phyloP scores from a whole-genome alignment of 495 filamentous ascomycete species.

The Delitschia confertaspora region DNA sequence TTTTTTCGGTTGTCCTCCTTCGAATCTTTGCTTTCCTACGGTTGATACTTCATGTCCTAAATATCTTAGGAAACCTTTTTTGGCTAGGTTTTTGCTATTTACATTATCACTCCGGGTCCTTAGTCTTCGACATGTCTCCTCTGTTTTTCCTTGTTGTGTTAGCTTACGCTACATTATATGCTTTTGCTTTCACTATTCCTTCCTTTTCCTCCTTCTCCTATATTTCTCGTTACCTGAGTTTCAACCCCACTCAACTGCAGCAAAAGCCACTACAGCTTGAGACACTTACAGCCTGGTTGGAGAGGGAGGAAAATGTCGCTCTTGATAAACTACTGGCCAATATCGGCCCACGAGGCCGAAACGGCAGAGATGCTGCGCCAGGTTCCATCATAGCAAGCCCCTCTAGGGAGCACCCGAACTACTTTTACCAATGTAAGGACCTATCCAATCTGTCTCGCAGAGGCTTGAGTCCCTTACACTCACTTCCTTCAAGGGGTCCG shows the following conservation, averaged over 20 bases:
- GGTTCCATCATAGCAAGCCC: conserved; percentile 32
- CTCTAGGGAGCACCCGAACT: conserved; percentile 28
- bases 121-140: conserved; percentile 12
- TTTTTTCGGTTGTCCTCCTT: too few species aligned
- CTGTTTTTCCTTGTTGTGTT: conserved; percentile 14
- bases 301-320: conserved; percentile 27
- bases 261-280: conserved; percentile 16
- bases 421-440: conserved; percentile 32
- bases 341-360: conserved; percentile 28
- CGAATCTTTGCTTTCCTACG: too few species aligned
- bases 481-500: conserved; percentile 31
- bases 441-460: neutral
- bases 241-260: neutral
- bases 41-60: too few species aligned
- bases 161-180: conserved; percentile 17
- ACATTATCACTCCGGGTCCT: too few species aligned
- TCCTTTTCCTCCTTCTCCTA: too few species aligned
- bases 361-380: conserved; percentile 17
- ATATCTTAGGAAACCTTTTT: too few species aligned
- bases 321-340: conserved; percentile 30
- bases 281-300: conserved; percentile 26
- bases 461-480: neutral
- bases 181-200: conserved; percentile 18
- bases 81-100: too few species aligned
- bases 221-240: conserved; percentile 1